Base-by-base conservation (phyloP, 2,329 filamentous ascomycete species). In the Arthrobotrys musiformis region DNA sequence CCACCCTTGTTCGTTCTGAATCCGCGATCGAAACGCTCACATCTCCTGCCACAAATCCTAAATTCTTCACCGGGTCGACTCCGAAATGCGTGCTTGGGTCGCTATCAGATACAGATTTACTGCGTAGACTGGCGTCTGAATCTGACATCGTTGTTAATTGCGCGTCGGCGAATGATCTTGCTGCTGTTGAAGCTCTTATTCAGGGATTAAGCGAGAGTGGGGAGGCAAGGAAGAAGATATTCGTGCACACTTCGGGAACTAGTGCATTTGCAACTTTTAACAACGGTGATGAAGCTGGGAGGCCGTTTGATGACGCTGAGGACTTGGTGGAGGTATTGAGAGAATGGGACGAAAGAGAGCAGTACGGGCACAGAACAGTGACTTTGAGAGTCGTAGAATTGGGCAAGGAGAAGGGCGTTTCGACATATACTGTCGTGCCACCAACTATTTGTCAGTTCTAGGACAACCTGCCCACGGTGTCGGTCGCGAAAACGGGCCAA, bases 101-200 rank as follows among this genome's bases (percentile, higher is more conserved):
- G 1, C 35, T 76, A 1, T 69, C 63, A 1, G 70, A 76, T 56
- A 26, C 44, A 9, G 56, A 69, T 22, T 56, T 76, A 3, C 44
- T 76, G 33, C 40, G 33, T 50, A 63, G 44, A 24, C 22, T 63
- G 13, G 70, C 70, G 15, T 76, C 70, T 0, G 46, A 69, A 17
- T 76, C 70, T 13, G 70, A 76, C 52, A 76, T 76, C 2, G 70
- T 76, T 8, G 63, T 76, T 30, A 76, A 76, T 42, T 76, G 70
- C 19, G 70, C 70, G 9, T 69, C 70, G 5, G 70, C 70, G 9
- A 68, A 76, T 37, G 64, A 76, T 35, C 37, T 76, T 24, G 5
- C 64, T 5, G 42, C 63, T n/a, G 58, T 48, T 1, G 63, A 69
- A 26, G 58, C 63, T 11, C 26, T 76, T n/a, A 58, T 76, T n/a